Base-by-base conservation (phyloP, 768 basidiomycete species). In the Agaricus blazei region DNA sequence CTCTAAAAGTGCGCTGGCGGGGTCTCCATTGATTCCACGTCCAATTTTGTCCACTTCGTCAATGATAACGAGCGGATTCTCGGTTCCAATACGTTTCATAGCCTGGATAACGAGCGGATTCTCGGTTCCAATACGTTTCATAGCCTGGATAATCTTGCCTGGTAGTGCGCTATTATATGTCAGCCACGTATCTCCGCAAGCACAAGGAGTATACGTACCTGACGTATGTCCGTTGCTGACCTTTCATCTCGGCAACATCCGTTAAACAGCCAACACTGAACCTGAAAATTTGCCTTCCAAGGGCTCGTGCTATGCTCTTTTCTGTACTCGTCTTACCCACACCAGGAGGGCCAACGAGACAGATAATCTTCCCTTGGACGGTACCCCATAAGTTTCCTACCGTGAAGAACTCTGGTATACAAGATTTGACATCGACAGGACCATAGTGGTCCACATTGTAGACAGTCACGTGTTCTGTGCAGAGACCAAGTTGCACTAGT, bases 251-350 rank as follows among this genome's bases (percentile, higher is more conserved):
- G n/a, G n/a, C n/a, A n/a, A n/a, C n/a, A n/a, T n/a, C 97, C 46
- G 92, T 93, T 66, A 99, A 70, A 14, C 97, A 95, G 59, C 97
- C 96, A 3, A 98, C 96, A 8, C 90, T 93, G 73, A 99, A 97
- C 48, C 94, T 81, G 83, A 95, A 98, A 75, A 98, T 98, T 67
- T 93, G 86, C 57, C 95, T 73, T 27, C 88, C 84, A 24, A 99
- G 75, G 3, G 96, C 95, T 14, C 93, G 81, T 0, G 97, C n/a
- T n/a, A n/a, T n/a, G n/a, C n/a, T n/a, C n/a, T n/a, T n/a, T n/a
- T n/a, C n/a, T n/a, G n/a, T 97, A 53, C 85, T 88, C 3, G 96
- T 98, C 76, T 98, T 98, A 41, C 96, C 96, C 3, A 99, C 97
- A 66, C 96, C 96, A 3, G 96, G 97, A 8, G 97, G 97, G 14